Base-by-base conservation (phyloP, 2,329 filamentous ascomycete genomes). In the Penicillium sclerotigenum region DNA sequence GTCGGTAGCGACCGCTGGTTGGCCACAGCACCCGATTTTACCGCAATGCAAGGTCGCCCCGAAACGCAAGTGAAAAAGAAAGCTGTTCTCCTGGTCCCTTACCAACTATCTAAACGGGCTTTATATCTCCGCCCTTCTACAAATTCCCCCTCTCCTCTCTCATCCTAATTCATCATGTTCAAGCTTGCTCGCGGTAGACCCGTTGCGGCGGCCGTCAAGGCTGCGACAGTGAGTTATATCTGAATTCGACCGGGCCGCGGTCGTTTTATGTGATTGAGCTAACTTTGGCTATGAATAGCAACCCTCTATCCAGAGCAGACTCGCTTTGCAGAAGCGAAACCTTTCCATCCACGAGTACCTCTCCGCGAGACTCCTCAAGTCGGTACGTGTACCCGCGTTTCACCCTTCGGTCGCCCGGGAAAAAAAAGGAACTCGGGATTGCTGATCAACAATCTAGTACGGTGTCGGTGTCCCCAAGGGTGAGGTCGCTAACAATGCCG, bases 341-440 rank as follows among this genome's bases (percentile, higher is more conserved):
- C 85, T 99, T 74, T 94, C 91, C 74, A 96, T 99, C 73, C 94
- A 99, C 83, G 94, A 99, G 82, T 97, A 97, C 81, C 88, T 93
- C 72, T 97, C 94, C 69, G 91, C 91, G 69, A 90, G 92, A 76
- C 87, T 99, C 67, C 84, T 99, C 72, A 90, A 86, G 72, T 79
- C 77, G 68, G 83, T 86, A 79, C 61, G 76, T 68, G 53, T 24
- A 52, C 31, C 51, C 45, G 52, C 49, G 45, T 56, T 52, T 47
- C 14, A 38, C 40, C 40, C 52, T 59, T 56, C 52, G 47, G 61
- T 62, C 59, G 59, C 58, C 41, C 36, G 34, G n/a, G n/a, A 48
- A 29, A 50, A 48, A 55, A 43, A 46, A 28, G 46, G 37, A 34
- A 52, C 38, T 50, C 45, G 36, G 36, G 16, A 34, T 61, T 41